phyloP scores from a whole-genome alignment of 2,329 filamentous ascomycete species.

The Lasiodiplodia sp. region DNA sequence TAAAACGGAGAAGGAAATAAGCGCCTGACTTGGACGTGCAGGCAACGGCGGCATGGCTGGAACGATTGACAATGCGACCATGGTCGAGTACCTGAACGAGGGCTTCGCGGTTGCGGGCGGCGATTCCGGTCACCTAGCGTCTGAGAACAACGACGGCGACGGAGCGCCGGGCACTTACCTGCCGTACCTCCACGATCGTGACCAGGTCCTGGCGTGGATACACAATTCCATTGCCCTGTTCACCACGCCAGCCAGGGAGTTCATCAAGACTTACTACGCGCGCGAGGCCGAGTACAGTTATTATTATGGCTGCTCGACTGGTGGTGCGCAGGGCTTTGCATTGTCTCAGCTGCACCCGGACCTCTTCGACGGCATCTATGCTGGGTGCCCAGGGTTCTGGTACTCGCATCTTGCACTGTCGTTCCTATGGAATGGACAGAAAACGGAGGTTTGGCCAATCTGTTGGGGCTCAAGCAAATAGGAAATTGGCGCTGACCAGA shows the following conservation, averaged over 20 bases:
- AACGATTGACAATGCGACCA: constrained; percentile 22
- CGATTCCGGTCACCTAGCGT: constrained; percentile 31
- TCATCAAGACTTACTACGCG: constrained; percentile 24
- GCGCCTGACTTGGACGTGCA: constrained; percentile 5
- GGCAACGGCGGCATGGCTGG: constrained; percentile 33
- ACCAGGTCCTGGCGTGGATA: constrained; percentile 32
- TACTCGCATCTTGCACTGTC: constrained; percentile 32
- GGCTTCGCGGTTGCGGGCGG: constrained; percentile 32
- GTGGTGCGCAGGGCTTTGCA: constrained; percentile 34
- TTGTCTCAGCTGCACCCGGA: constrained; percentile 32
- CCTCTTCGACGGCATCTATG: constrained; percentile 33
- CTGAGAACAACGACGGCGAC: constrained; percentile 28
- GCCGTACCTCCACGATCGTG: constrained; percentile 30
- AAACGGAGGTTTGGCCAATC: constrained; percentile 16
- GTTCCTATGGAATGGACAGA: constrained; percentile 34
- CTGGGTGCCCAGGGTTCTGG: constrained; percentile 33
- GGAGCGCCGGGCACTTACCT: constrained; percentile 31
- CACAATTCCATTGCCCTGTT: constrained; percentile 32
- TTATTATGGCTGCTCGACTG: constrained; percentile 33
- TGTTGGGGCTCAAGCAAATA: background rate
- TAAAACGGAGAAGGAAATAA: background rate
- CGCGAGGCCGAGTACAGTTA: constrained; percentile 29
- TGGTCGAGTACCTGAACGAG: constrained; percentile 30
- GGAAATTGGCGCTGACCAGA: constrained; percentile 7
- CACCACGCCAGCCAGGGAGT: constrained; percentile 29